phyloP scores from a whole-genome alignment of 179 eudicot genomes.

The Silene coronaria region DNA sequence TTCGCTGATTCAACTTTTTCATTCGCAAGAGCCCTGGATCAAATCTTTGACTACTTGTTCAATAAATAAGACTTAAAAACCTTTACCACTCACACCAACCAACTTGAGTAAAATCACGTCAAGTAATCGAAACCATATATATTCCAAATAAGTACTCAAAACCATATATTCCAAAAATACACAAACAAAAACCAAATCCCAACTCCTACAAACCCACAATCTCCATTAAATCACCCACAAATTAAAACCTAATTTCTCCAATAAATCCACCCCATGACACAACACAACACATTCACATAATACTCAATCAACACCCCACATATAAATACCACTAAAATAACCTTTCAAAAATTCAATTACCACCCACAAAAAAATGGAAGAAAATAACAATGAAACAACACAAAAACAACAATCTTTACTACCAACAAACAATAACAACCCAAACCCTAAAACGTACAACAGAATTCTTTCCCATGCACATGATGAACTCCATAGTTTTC shows the following conservation, averaged over 20 bases:
- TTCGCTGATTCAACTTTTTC: no score
- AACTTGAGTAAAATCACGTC: no score
- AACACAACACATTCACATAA: background rate
- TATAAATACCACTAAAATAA: background rate
- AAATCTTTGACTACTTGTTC: no score
- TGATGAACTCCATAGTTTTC: slow-evolving; percentile 55
- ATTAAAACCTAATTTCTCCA: background rate
- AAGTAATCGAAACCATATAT: no score
- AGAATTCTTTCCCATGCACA: slow-evolving; percentile 40
- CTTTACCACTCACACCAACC: no score
- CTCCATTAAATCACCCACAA: background rate
- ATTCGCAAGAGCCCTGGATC: no score
- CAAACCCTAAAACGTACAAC: slow-evolving; percentile 16
- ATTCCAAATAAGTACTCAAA: no score
- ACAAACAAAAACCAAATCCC: background rate
- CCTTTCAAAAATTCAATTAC: background rate
- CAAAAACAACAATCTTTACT: slow-evolving; percentile 16
- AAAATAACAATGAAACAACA: background rate
- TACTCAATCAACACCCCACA: background rate
- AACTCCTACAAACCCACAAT: background rate
- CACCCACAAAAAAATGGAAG: slow-evolving; percentile 17
- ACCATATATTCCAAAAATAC: background rate
- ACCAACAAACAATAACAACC: background rate
- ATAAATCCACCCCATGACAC: background rate
- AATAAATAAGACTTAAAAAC: no score